These are phyloP conservation scores for Rhizopus microsporus DNA, from an alignment of 371 early-diverging fungal genomes.

Conservation along the genomic window DNA sequence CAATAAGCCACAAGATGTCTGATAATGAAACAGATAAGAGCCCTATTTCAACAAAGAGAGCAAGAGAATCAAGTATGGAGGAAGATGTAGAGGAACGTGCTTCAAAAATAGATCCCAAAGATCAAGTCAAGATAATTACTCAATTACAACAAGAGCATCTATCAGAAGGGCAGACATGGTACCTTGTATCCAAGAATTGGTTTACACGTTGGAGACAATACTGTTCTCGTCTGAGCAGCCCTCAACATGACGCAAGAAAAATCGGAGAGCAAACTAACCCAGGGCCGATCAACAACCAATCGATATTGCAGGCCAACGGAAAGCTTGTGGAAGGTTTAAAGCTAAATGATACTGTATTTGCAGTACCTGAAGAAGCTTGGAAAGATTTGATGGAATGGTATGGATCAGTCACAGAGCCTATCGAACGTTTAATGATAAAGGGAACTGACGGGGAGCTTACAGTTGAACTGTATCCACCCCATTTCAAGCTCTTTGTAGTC, in stretches of 20 bases:
- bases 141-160: conserved; percentile 22
- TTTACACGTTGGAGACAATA: conserved; percentile 25
- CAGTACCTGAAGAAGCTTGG: conserved; percentile 28
- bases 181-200: conserved; percentile 24
- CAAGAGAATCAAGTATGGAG: conserved; percentile 31
- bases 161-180: conserved; percentile 20
- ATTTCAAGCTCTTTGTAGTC: conserved; percentile 19
- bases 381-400: conserved; percentile 25
- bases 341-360: conserved; percentile 8
- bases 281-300: conserved; percentile 23
- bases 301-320: conserved; percentile 10
- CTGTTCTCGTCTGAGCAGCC: conserved; percentile 24
- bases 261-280: conserved; percentile 19
- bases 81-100: conserved; percentile 18
- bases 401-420: conserved; percentile 12
- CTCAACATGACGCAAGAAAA: conserved; percentile 1
- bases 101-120: conserved; percentile 16
- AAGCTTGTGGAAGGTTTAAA: conserved; percentile 15
- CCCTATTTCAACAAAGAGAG: conserved; percentile 25
- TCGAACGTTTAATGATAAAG: conserved; percentile 8
- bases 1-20: conserved; percentile 17
- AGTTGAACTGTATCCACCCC: conserved; percentile 29
- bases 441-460: not conserved
- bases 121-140: conserved; percentile 22
- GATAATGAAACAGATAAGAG: conserved; percentile 22